Percentiles rank a stretch among this genome's conserved stretches.
Conservation (phyloP, 2,329 filamentous ascomycete genomes). For the Fusarium chlamydosporum region DNA sequence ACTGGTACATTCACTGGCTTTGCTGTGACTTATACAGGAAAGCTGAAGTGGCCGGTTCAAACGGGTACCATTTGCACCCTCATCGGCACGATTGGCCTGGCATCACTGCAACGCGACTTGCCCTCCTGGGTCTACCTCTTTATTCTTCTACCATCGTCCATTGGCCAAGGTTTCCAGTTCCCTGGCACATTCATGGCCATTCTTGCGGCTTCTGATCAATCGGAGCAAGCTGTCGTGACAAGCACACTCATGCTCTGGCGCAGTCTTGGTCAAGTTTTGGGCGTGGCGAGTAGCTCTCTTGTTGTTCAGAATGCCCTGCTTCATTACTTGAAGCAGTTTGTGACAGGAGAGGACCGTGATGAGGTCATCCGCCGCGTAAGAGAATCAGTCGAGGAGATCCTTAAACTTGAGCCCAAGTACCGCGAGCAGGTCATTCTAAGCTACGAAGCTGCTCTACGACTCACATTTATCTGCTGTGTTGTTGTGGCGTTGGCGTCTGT, state of each 20-base stretch:
- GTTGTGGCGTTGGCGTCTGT: slow-evolving; percentile 64
- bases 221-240: slow-evolving; percentile 77
- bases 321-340: slow-evolving; percentile 69
- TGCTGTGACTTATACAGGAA: slow-evolving; percentile 71
- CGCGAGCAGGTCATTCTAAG: slow-evolving; percentile 68
- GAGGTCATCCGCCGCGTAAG: slow-evolving; percentile 67
- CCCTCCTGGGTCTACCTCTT: slow-evolving; percentile 68
- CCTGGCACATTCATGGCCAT: slow-evolving; percentile 74
- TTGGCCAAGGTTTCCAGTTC: slow-evolving; percentile 75
- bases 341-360: slow-evolving; percentile 71
- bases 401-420: slow-evolving; percentile 60
- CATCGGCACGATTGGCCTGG: slow-evolving; percentile 65
- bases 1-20: slow-evolving; percentile 72
- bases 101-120: slow-evolving; percentile 65
- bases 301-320: slow-evolving; percentile 80
- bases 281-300: slow-evolving; percentile 78
- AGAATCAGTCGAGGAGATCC: slow-evolving; percentile 68
- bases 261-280: slow-evolving; percentile 78
- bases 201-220: slow-evolving; percentile 70
- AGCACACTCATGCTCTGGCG: slow-evolving; percentile 80
- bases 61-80: slow-evolving; percentile 65
- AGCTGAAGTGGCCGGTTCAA: slow-evolving; percentile 71
- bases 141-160: slow-evolving; percentile 68
- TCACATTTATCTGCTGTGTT: slow-evolving; percentile 62
- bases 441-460: slow-evolving; percentile 66